Percentiles rank a stretch among this genome's conserved stretches.
These are phyloP conservation scores for Paramarasmius palmivorus DNA, from an alignment of 1,284 basidiomycete species.

Conservation along the genomic window DNA sequence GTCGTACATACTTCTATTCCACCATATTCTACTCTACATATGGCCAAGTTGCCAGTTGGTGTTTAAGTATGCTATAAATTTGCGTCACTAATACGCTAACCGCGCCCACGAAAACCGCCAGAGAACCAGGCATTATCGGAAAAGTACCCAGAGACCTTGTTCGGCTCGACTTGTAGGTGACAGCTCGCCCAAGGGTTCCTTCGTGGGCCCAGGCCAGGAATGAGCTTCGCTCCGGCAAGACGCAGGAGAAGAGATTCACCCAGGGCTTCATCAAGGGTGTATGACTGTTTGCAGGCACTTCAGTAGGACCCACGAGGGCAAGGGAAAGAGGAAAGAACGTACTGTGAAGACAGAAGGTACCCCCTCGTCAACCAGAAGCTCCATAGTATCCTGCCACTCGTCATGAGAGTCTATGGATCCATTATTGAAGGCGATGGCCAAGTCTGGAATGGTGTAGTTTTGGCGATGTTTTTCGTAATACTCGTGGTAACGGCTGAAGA, in stretches of 20 bases:
- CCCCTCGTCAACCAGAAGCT: conserved; percentile 23
- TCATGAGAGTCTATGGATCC: conserved; percentile 21
- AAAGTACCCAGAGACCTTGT: not conserved
- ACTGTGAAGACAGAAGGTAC: conserved; percentile 30
- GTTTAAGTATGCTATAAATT: too few relatives aligned
- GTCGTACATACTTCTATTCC: too few relatives aligned
- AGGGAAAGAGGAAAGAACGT: conserved; percentile 2
- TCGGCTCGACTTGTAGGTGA: not conserved
- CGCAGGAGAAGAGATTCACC: conserved; percentile 23
- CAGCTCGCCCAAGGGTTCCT: not conserved
- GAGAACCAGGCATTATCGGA: not conserved
- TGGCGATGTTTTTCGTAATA: conserved; percentile 18
- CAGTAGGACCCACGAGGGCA: not conserved
- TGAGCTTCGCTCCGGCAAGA: conserved; percentile 22
- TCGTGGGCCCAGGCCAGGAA: conserved; percentile 22
- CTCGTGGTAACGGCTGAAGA: conserved; percentile 22
- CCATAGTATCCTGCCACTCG: conserved; percentile 24
- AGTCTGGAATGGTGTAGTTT: conserved; percentile 26
- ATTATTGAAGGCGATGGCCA: conserved; percentile 34
- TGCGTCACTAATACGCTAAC: too few relatives aligned
- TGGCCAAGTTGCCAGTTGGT: too few relatives aligned
- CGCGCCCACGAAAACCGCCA: not conserved
- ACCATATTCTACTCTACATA: too few relatives aligned
- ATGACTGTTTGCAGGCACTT: conserved; percentile 20
- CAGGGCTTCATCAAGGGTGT: conserved; percentile 27